A percentile compares a stretch with the other conserved stretches of the same genome.
phyloP scores from a whole-genome alignment of 805 yeast species.

The Clavispora asparagi region DNA sequence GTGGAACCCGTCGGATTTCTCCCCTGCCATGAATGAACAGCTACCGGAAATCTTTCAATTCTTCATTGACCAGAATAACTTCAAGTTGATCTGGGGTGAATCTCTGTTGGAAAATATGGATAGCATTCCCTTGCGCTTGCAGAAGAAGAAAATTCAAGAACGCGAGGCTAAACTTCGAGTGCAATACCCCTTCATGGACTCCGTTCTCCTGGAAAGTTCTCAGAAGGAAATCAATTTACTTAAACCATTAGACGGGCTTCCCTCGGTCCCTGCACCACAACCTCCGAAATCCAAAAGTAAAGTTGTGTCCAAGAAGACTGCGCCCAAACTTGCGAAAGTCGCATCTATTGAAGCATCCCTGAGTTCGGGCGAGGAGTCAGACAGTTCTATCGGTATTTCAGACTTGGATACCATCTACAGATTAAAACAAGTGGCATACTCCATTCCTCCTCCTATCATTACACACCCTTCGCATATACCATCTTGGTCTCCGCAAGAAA shows the following conservation, averaged over 20 bases:
- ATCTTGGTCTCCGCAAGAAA: constrained; percentile 29
- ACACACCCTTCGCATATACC: constrained; percentile 45
- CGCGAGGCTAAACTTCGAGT: constrained; percentile 24
- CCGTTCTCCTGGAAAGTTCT: constrained; percentile 21
- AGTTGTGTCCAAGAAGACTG: not conserved
- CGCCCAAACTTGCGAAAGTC: constrained; percentile 1
- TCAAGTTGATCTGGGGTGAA: constrained; percentile 30
- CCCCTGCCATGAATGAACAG: constrained; percentile 17
- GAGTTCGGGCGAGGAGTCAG: constrained; percentile 2
- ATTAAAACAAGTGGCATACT: constrained; percentile 24
- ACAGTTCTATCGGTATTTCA: not conserved
- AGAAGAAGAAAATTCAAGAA: constrained; percentile 33
- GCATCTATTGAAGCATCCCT: not conserved
- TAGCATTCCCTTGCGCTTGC: constrained; percentile 35
- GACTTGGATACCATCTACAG: constrained; percentile 18
- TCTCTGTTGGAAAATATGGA: constrained; percentile 16
- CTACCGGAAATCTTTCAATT: constrained; percentile 30
- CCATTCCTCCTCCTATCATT: constrained; percentile 31
- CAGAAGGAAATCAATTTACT: constrained; percentile 18
- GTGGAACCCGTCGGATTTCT: constrained; percentile 52
- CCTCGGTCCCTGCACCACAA: not conserved
- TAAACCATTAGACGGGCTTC: not conserved
- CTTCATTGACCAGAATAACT: constrained; percentile 23
- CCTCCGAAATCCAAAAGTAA: not conserved
- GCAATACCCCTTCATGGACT: constrained; percentile 32